Evolutionary conservation across 2,329 filamentous ascomycete genomes (phyloP).

Genomic region (Cryoendolithus antarcticus): DNA sequence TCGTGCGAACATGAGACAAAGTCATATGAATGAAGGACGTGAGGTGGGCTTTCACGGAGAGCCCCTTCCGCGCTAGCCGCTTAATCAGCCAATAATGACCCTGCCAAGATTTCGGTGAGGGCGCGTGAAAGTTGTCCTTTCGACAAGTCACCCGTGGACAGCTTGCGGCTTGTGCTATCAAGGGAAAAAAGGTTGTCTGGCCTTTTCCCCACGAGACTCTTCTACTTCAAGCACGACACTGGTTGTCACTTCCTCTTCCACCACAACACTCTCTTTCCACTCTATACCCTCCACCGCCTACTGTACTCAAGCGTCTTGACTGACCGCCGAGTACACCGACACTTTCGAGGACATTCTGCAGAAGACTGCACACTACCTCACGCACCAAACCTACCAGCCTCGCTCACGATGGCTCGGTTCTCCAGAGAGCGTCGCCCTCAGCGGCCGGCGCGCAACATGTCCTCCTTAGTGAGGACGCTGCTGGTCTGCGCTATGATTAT

Average conservation of each 20-base stretch:
- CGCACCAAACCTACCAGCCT: conserved; percentile 13
- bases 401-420: conserved; percentile 22
- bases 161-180: background rate
- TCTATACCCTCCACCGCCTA: conserved; percentile 3
- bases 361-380: background rate
- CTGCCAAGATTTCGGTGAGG: no score
- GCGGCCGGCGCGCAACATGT: conserved; percentile 12
- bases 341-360: background rate
- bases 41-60: no score
- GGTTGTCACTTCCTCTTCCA: conserved; percentile 2
- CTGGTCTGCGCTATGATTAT: conserved; percentile 85
- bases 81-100: no score
- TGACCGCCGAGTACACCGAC: conserved; percentile 2
- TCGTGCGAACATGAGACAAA: no score
- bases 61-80: no score
- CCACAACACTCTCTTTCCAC: background rate
- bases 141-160: conserved; percentile 1
- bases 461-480: conserved; percentile 66
- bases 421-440: conserved; percentile 19
- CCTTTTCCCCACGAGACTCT: conserved; percentile 3
- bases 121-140: conserved; percentile 1
- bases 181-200: conserved; percentile 3
- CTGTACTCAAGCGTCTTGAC: background rate
- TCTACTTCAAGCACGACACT: conserved; percentile 6
- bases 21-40: no score